Percentiles rank a stretch among this genome's conserved stretches.
Conservation (phyloP, 345 rosid genomes). For the Eutrema heterophyllum region DNA sequence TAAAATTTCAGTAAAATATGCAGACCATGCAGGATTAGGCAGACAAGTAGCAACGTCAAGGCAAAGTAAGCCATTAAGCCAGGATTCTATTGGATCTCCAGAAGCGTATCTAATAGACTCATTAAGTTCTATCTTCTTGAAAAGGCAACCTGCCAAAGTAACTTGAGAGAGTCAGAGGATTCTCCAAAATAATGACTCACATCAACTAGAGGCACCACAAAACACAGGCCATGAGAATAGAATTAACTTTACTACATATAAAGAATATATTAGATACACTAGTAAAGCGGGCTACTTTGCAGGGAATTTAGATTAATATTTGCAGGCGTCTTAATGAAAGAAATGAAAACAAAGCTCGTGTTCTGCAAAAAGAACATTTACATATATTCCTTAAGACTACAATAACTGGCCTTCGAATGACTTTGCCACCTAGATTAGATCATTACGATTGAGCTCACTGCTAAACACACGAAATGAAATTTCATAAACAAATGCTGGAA, state of each 20-base stretch:
- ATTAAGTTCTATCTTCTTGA: slow-evolving; percentile 81
- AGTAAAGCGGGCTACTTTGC: neutral
- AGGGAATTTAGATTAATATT: neutral
- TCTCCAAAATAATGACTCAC: neutral
- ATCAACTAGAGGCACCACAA: neutral
- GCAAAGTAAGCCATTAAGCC: slow-evolving; percentile 91
- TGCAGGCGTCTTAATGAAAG: neutral
- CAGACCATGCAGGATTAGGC: slow-evolving; percentile 46
- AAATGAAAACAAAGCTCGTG: neutral
- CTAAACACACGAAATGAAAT: neutral
- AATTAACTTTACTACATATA: neutral
- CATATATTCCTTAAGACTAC: slow-evolving; percentile 2
- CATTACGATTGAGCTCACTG: neutral
- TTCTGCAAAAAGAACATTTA: neutral
- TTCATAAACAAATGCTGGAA: slow-evolving; percentile 1
- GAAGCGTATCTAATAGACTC: slow-evolving; percentile 94
- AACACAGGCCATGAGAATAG: neutral
- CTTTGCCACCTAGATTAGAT: neutral
- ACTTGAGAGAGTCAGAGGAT: slow-evolving; percentile 8
- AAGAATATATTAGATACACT: neutral
- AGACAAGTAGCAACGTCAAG: slow-evolving; percentile 70
- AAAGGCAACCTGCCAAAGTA: slow-evolving; percentile 59
- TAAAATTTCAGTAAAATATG: neutral
- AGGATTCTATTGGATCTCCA: slow-evolving; percentile 94
- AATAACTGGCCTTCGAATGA: neutral